A percentile compares a stretch with the other conserved stretches of the same genome.
phyloP scores from a whole-genome alignment of 164 flowering plant species.

The Liriodendron chinense region DNA sequence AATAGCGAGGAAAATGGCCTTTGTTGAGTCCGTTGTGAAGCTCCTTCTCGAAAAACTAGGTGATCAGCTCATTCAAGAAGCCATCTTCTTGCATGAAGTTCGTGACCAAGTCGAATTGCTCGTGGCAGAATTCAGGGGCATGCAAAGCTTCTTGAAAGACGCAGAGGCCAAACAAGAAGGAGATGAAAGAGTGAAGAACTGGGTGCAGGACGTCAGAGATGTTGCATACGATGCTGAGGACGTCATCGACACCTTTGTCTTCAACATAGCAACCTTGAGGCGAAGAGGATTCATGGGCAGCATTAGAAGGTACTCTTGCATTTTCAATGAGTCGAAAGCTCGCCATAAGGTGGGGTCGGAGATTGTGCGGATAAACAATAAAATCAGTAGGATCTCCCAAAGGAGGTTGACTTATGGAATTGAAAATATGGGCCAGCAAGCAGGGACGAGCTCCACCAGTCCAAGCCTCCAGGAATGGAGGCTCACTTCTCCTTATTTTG shows the following conservation, averaged over 20 bases:
- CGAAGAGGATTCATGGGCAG: neutral
- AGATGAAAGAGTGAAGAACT: slow-evolving; percentile 9
- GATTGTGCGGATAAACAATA: neutral
- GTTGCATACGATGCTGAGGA: slow-evolving; percentile 21
- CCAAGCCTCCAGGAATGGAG: neutral
- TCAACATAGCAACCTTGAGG: neutral
- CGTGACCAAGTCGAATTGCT: slow-evolving; percentile 15
- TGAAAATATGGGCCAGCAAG: neutral
- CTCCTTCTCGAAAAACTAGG: slow-evolving; percentile 11
- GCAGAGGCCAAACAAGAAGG: slow-evolving; percentile 15
- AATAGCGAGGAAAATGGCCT: neutral
- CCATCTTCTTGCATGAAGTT: slow-evolving; percentile 15
- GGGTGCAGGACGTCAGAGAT: slow-evolving; percentile 19
- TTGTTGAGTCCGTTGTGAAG: slow-evolving; percentile 12
- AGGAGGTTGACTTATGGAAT: slow-evolving; percentile 10
- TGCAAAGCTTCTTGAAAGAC: slow-evolving; percentile 28
- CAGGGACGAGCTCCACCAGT: neutral
- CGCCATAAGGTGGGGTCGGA: neutral
- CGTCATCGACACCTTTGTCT: slow-evolving; percentile 11
- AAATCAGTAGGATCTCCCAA: neutral
- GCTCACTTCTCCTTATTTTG: neutral
- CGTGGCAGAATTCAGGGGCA: slow-evolving; percentile 17
- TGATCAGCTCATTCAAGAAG: slow-evolving; percentile 21
- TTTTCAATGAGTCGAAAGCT: neutral
- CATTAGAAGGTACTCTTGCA: neutral